These are phyloP conservation scores for Zasmidium citrigriseum DNA, from an alignment of 2,329 filamentous ascomycete species.

Conservation along the genomic window DNA sequence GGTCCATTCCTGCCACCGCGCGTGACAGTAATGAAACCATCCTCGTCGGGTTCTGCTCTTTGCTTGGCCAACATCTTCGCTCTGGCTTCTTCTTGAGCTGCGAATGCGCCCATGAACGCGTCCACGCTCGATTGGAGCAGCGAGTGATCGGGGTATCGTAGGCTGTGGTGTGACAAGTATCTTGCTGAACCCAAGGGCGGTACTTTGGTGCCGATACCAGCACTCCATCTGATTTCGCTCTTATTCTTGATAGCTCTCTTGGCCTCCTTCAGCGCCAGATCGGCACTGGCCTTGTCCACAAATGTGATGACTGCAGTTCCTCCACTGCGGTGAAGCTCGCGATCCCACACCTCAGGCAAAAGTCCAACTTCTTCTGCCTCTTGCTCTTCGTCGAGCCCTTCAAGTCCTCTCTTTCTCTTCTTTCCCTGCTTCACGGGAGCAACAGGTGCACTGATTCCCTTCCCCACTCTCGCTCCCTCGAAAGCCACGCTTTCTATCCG, in stretches of 20 bases:
- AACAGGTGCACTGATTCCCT: constrained; percentile 36
- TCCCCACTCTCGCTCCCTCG: constrained; percentile 59
- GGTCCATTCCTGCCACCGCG: constrained; percentile 73
- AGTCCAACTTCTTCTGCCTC: constrained; percentile 48
- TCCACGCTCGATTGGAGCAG: constrained; percentile 75
- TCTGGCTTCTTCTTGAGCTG: constrained; percentile 66
- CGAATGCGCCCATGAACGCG: constrained; percentile 81
- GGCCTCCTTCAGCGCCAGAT: constrained; percentile 74
- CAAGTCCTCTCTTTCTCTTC: constrained; percentile 56
- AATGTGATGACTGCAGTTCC: constrained; percentile 79
- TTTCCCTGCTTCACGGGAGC: constrained; percentile 44
- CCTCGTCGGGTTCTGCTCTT: constrained; percentile 83
- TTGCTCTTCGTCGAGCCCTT: constrained; percentile 44
- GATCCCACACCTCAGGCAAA: constrained; percentile 73
- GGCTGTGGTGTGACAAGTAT: constrained; percentile 65
- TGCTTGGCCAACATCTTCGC: constrained; percentile 62
- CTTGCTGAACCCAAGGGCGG: constrained; percentile 57
- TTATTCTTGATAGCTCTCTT: constrained; percentile 60
- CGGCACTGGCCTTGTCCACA: constrained; percentile 77
- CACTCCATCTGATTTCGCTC: constrained; percentile 68
- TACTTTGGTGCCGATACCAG: constrained; percentile 57
- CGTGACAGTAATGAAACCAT: constrained; percentile 92
- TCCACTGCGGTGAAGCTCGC: constrained; percentile 70
- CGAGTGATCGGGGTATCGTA: constrained; percentile 69
- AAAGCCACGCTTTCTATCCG: constrained; percentile 79